Base-by-base conservation (phyloP, 495 filamentous ascomycete genomes). In the Bathelium albidoporum region DNA sequence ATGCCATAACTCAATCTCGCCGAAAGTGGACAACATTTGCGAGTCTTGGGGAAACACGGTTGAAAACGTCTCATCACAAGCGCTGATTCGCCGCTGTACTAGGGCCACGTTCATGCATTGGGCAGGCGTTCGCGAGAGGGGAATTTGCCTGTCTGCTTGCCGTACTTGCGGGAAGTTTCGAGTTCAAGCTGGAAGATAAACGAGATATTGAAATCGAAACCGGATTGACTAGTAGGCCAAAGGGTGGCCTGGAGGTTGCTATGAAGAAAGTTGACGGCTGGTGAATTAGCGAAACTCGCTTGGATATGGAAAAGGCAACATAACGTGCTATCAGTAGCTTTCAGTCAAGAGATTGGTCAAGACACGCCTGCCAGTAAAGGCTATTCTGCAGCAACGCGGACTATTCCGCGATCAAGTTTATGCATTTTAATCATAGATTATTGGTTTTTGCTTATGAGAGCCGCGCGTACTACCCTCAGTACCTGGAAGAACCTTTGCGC, bases 71-170 rank as follows among this genome's bases (percentile, higher is more conserved):
- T n/a, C n/a, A n/a, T n/a, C n/a, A n/a, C n/a, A n/a, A n/a, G n/a
- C n/a, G n/a, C n/a, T n/a, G n/a, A 7, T 60, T 20, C 24, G 10
- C 31, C 58, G 58, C 58, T 31, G 7, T 26, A 11, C 24, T 3
- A 62, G 61, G 62, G 0, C 62, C 62, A n/a, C 29, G 62, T 20
- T 59, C 52, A 32, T 64, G 62, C 39, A 64, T 64, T 39, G 62
- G 62, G 16, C 62, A 64, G 32, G 55, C 32, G 10, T 64, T 64
- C 39, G 55, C 62, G 32, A 60, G 44, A 31, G 58, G 55, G 1
- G 62, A 64, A 39, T 60, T 64, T 29, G 41, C 29, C 24, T 49
- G 55, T 43, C 41, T 64, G 20, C 58, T 64, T n/a, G 62, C 62
- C 22, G 62, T 49, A 1, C 29, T 64, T 10, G 58, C 45, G 28